Percentiles rank a stretch among this genome's conserved stretches.
Evolutionary conservation across 179 eudicot genomes (phyloP).

Genomic region (Spinacia oleracea): DNA sequence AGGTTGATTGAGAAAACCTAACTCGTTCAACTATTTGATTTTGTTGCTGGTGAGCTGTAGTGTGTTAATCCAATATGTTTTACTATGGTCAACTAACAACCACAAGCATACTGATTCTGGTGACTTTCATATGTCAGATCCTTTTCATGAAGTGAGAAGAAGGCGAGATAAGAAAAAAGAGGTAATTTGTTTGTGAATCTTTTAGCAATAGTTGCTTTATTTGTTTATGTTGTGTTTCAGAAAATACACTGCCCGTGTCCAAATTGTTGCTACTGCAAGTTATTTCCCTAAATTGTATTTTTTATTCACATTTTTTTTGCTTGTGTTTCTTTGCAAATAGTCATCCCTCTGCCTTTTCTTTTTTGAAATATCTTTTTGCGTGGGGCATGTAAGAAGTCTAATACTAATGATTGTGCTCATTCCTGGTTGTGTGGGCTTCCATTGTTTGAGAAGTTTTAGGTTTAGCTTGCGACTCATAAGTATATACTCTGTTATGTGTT

Average conservation of each 20-base stretch:
- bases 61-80: background rate
- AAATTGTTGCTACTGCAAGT: background rate
- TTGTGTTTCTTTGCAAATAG: background rate
- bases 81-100: background rate
- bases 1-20: background rate
- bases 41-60: background rate
- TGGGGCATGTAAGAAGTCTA: background rate
- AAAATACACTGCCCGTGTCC: background rate
- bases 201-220: background rate
- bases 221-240: background rate
- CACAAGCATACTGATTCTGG: background rate
- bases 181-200: slow-evolving; percentile 38
- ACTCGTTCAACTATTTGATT: too few species aligned
- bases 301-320: background rate
- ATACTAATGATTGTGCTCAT: background rate
- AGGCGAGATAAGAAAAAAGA: slow-evolving; percentile 82
- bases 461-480: background rate
- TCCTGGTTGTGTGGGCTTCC: background rate
- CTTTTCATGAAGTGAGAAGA: slow-evolving; percentile 90
- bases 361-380: background rate
- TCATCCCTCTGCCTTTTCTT: background rate
- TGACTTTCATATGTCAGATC: slow-evolving; percentile 49
- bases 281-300: background rate
- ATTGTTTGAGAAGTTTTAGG: background rate
- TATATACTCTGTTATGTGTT: background rate